These are phyloP conservation scores for Tricholoma sp. DNA, from an alignment of 768 basidiomycete species.

Conservation along the genomic window DNA sequence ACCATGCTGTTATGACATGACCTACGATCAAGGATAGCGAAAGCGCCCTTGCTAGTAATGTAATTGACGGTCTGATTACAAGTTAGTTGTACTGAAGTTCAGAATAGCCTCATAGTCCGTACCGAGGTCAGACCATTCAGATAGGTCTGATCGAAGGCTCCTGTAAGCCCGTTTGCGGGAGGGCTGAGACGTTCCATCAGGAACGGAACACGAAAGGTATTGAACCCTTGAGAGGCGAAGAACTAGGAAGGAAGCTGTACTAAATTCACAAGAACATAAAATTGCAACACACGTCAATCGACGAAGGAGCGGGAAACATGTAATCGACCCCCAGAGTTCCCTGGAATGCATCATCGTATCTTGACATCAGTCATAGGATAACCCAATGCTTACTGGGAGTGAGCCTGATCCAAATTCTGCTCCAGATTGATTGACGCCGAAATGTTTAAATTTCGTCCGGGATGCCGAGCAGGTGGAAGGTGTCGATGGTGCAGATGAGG, in stretches of 20 bases:
- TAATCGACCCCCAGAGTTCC: conserved; percentile 38
- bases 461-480: conserved; percentile 32
- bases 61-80: conserved; percentile 47
- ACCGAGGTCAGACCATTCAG: conserved; percentile 44
- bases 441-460: conserved; percentile 54
- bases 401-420: conserved; percentile 52
- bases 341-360: conserved; percentile 10
- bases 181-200: conserved; percentile 51
- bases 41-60: conserved; percentile 56
- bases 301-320: conserved; percentile 44
- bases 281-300: conserved; percentile 25
- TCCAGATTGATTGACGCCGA: conserved; percentile 60
- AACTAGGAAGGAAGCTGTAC: conserved; percentile 32
- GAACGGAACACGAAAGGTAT: conserved; percentile 62
- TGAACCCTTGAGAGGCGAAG: conserved; percentile 53
- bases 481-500: conserved; percentile 19
- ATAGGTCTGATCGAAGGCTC: conserved; percentile 49
- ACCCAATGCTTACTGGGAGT: conserved; percentile 38
- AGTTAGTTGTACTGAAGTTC: not conserved
- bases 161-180: conserved; percentile 48
- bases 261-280: not conserved
- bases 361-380: not conserved
- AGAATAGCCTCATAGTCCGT: conserved; percentile 6
- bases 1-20: not conserved
- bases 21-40: conserved; percentile 51